phyloP scores from a whole-genome alignment of 176 grass and related monocot genomes.

The Triticum monococcum region DNA sequence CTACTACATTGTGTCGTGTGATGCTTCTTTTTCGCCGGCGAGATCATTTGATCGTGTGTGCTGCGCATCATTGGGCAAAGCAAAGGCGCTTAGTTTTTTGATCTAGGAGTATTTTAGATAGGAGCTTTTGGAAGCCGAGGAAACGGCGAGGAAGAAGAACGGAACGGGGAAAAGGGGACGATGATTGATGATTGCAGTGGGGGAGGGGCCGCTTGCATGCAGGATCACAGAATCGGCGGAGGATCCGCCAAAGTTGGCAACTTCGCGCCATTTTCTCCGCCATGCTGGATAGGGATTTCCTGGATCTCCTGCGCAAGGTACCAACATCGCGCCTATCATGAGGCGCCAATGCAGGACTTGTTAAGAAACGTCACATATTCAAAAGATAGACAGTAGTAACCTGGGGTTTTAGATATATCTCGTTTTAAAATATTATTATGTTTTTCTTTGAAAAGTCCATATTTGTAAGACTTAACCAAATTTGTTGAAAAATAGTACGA shows the following conservation, averaged over 20 bases:
- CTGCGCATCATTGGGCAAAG: not conserved
- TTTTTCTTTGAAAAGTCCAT: no score
- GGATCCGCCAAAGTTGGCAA: conserved; percentile 22
- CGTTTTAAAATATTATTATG: no score
- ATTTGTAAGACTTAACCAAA: no score
- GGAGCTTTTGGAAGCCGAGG: not conserved
- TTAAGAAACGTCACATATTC: no score
- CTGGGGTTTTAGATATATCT: no score
- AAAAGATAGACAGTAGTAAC: no score
- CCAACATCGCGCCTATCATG: not conserved
- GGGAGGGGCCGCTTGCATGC: conserved; percentile 4
- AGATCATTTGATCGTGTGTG: conserved; percentile 27
- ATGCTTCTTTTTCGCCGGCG: not conserved
- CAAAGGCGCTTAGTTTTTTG: not conserved
- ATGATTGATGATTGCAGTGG: conserved; percentile 13
- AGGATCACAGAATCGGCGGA: conserved; percentile 22
- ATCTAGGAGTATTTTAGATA: not conserved
- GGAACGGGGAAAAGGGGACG: not conserved
- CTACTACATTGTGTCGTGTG: not conserved
- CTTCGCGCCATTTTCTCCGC: conserved; percentile 38
- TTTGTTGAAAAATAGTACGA: no score
- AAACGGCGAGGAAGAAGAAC: conserved; percentile 40
- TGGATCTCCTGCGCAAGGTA: conserved; percentile 1
- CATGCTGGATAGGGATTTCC: not conserved
- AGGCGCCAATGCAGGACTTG: not conserved